These are phyloP conservation scores for Trichoderma sp. DNA, from an alignment of 2,329 filamentous ascomycete genomes.

Conservation along the genomic window DNA sequence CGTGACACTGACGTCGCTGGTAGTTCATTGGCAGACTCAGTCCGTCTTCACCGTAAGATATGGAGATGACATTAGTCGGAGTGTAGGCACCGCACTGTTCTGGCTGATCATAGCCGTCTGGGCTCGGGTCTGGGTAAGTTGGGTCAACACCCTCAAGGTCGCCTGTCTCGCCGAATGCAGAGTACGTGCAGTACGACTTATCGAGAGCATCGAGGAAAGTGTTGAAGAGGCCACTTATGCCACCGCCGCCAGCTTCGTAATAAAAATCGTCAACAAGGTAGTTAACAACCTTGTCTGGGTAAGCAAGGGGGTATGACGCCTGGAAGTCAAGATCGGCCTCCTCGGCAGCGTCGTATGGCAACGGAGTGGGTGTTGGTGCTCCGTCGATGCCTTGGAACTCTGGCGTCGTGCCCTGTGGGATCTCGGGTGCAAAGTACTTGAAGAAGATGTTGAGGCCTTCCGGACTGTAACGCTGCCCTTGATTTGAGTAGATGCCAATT, in stretches of 20 bases:
- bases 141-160: constrained; percentile 21
- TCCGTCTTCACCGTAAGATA: constrained; percentile 53
- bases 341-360: constrained; percentile 28
- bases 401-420: constrained; percentile 19
- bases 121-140: constrained; percentile 26
- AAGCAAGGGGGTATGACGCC: constrained; percentile 46
- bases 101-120: constrained; percentile 40
- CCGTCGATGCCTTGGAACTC: constrained; percentile 18
- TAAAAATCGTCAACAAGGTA: constrained; percentile 33
- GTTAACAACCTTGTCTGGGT: constrained; percentile 46
- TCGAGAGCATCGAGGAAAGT: constrained; percentile 43
- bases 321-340: constrained; percentile 51
- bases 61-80: constrained; percentile 51
- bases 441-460: constrained; percentile 47
- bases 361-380: constrained; percentile 8
- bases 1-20: constrained; percentile 48
- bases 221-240: constrained; percentile 32
- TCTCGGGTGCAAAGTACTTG: constrained; percentile 32
- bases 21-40: constrained; percentile 46
- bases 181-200: constrained; percentile 40
- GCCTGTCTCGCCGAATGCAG: constrained; percentile 29
- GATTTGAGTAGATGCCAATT: constrained; percentile 48
- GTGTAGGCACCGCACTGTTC: constrained; percentile 42
- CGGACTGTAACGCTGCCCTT: constrained; percentile 48
- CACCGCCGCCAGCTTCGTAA: background rate